phyloP scores from a whole-genome alignment of 164 flowering plant genomes.

The Paratinospora sagittata region DNA sequence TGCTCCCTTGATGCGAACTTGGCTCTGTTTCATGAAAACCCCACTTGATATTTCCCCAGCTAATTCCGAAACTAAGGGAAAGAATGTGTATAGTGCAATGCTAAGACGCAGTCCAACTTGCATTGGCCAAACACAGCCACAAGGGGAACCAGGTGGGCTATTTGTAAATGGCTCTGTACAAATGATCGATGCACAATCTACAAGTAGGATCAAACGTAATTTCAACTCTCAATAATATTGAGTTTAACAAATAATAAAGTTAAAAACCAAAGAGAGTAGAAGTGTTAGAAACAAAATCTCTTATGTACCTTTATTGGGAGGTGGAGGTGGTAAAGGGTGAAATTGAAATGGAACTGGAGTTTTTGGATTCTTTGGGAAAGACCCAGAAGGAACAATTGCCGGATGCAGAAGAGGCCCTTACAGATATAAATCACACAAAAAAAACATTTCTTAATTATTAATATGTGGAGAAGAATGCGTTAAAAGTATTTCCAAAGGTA shows the following conservation, averaged over 20 bases:
- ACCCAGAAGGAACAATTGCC: constrained; percentile 29
- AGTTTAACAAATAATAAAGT: neutral
- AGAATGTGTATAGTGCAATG: constrained; percentile 67
- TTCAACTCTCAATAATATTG: neutral
- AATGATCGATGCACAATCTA: constrained; percentile 51
- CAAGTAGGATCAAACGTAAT: constrained; percentile 16
- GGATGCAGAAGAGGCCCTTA: constrained; percentile 31
- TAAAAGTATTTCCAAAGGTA: neutral
- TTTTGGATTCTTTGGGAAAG: constrained; percentile 31
- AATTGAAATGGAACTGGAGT: constrained; percentile 30
- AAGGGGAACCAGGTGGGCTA: constrained; percentile 75
- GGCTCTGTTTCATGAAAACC: constrained; percentile 66
- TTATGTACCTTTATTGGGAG: constrained; percentile 75
- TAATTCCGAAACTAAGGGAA: constrained; percentile 73
- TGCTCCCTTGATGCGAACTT: constrained; percentile 72
- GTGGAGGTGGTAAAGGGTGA: constrained; percentile 63
- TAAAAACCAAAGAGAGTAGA: neutral
- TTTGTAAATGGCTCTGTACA: constrained; percentile 67
- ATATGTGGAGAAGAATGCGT: neutral
- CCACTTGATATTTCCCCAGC: constrained; percentile 67
- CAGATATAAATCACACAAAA: constrained; percentile 11
- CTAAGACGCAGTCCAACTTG: constrained; percentile 63
- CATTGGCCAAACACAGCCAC: constrained; percentile 73
- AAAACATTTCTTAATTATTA: neutral
- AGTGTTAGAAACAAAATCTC: neutral